Evolutionary conservation across 345 rosid genomes (phyloP), one percentile per base, ranked within the genome.

Genomic region (Salix suchowensis): DNA sequence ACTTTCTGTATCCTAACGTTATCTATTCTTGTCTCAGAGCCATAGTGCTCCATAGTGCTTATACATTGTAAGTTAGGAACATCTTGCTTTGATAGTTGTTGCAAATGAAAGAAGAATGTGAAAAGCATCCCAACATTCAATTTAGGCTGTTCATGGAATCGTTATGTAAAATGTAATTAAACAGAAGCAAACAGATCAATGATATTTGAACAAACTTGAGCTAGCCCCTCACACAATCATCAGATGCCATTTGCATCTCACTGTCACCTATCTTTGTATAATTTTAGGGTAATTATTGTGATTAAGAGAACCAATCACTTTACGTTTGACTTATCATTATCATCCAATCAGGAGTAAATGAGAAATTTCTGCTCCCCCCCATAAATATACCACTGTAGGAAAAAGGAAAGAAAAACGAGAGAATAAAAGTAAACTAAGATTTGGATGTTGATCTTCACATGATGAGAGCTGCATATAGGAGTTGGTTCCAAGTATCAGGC

Each of bases 401-500:
- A 30, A 68, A 81, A 18, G 18, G 12, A 30, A 60, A 12, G 8
- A 72, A 65, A 58, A 62, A 48, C 7, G 58, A 26, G 7, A 75
- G 32, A 46, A 28, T 18, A 58, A 26, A 2, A 60, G 19, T 37
- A 32, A 34, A 11, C 52, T 42, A 55, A 15, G 36, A 28, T 40
- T 37, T 65, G 26, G 3, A 26, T 67, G 74, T 66, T 36, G 71
- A 46, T 18, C 68, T 71, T 91, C 86, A 90, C 87, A 80, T 83
- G 13, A 81, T 66, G 7, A 93, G 89, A 81, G 96, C 92, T 81
- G 93, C 97, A 80, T 91, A 91, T 23, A 94, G 84, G 75, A 94
- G 98, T 75, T 94, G 97, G 83, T 92, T 94, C 98, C 98, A 94
- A 28, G 91, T 90, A 84, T 94, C 98, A 0, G 98, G 98, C 84